Evolutionary conservation across 306 rosid genomes (phyloP).

Genomic region (Senna siamea): DNA sequence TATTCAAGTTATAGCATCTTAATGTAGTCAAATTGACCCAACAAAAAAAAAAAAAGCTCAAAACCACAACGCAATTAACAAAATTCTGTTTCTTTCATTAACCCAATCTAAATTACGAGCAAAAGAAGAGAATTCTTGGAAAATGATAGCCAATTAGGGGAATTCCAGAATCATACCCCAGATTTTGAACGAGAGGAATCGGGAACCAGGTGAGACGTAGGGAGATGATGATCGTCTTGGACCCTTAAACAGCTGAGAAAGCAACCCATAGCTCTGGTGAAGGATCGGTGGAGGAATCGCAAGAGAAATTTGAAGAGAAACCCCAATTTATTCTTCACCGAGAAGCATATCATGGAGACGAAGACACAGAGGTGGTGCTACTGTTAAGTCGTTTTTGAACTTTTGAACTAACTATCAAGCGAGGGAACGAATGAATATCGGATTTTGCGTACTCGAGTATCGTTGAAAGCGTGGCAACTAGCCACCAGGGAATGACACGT

Average conservation of each 20-base stretch:
- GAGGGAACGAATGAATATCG: background rate
- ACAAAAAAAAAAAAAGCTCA: no score
- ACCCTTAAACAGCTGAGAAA: slow-evolving; percentile 75
- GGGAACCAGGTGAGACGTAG: slow-evolving; percentile 24
- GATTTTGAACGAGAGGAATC: slow-evolving; percentile 40
- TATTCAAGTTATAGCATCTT: no score
- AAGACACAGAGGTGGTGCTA: background rate
- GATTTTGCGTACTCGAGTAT: background rate
- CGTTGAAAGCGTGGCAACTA: no score
- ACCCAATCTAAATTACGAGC: background rate
- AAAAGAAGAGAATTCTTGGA: slow-evolving; percentile 1
- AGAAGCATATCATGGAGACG: slow-evolving; percentile 51
- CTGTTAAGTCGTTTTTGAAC: background rate
- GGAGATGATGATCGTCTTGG: slow-evolving; percentile 56
- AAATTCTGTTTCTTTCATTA: background rate
- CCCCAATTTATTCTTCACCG: slow-evolving; percentile 42
- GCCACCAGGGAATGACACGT: background rate
- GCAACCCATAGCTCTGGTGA: slow-evolving; percentile 80
- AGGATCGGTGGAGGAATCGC: slow-evolving; percentile 61
- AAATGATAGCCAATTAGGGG: background rate
- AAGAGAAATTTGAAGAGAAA: slow-evolving; percentile 29
- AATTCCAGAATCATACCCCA: background rate
- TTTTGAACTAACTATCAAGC: background rate
- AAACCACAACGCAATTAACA: background rate
- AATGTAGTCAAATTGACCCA: no score